Conservation (phyloP, 148 eudicot species). For the Euryodendron excelsum region DNA sequence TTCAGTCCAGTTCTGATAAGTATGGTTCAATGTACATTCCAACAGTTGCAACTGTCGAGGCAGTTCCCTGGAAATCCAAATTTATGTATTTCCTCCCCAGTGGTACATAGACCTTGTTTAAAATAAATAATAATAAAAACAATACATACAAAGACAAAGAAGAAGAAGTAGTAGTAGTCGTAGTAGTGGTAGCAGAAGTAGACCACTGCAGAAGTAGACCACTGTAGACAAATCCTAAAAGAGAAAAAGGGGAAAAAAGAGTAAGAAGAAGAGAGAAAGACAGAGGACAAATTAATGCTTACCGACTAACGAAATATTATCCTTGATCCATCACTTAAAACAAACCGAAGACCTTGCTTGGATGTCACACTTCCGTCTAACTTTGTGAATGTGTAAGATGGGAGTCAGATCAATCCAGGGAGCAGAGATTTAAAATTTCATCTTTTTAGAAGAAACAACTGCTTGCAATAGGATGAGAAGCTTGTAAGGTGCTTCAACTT, state of each 20-base stretch:
- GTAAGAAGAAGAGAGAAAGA: background rate
- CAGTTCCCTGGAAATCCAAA: constrained; percentile 74
- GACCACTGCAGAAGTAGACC: background rate
- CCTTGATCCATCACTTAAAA: constrained; percentile 93
- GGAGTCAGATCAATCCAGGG: background rate
- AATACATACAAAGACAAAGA: background rate
- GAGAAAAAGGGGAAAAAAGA: background rate
- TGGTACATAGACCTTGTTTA: background rate
- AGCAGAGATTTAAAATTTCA: background rate
- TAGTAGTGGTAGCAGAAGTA: background rate
- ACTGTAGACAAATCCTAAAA: background rate
- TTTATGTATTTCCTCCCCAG: background rate
- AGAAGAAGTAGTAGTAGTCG: background rate
- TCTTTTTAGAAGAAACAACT: background rate
- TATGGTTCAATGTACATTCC: constrained; percentile 75
- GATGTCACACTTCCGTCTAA: constrained; percentile 90
- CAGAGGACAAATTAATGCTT: background rate
- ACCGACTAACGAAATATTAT: constrained; percentile 88
- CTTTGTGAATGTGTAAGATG: constrained; percentile 27
- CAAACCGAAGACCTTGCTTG: constrained; percentile 94
- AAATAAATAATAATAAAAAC: background rate
- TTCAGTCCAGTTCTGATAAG: too few relatives aligned
- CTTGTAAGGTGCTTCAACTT: constrained; percentile 31
- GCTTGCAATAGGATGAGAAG: background rate
- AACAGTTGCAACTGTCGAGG: constrained; percentile 92